These are phyloP conservation scores for Nicotiana tabacum DNA, from an alignment of 257 asterid species.

Conservation along the genomic window DNA sequence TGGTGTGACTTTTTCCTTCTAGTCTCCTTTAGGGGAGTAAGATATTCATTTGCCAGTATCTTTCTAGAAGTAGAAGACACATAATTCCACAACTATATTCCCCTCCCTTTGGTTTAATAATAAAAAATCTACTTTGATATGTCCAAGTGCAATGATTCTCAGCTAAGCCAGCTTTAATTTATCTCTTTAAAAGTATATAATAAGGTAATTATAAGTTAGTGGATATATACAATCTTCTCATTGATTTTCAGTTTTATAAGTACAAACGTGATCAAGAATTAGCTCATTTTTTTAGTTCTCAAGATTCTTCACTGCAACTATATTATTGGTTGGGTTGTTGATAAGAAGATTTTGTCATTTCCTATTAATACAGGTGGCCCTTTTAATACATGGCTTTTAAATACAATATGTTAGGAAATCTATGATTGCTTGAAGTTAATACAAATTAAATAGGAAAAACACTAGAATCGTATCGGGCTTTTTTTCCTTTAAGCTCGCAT, in stretches of 20 bases:
- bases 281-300: background rate
- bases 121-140: background rate
- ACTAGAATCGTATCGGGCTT: too few species aligned
- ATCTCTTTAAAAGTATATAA: too few species aligned
- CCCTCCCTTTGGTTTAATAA: background rate
- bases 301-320: background rate
- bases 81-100: background rate
- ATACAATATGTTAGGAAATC: too few species aligned
- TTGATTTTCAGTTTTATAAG: background rate
- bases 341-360: too few species aligned
- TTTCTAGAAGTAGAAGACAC: conserved; percentile 15
- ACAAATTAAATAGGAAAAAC: too few species aligned
- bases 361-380: too few species aligned
- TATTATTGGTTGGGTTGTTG: background rate
- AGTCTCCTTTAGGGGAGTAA: conserved; percentile 22
- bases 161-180: background rate
- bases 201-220: too few species aligned
- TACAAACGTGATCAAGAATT: too few species aligned
- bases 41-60: conserved; percentile 18
- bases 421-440: background rate
- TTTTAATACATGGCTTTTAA: too few species aligned
- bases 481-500: too few species aligned
- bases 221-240: too few species aligned
- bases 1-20: conserved; percentile 5
- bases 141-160: background rate